Base-by-base conservation (phyloP, 1,284 basidiomycete species). In the Naganishia cerealis region DNA sequence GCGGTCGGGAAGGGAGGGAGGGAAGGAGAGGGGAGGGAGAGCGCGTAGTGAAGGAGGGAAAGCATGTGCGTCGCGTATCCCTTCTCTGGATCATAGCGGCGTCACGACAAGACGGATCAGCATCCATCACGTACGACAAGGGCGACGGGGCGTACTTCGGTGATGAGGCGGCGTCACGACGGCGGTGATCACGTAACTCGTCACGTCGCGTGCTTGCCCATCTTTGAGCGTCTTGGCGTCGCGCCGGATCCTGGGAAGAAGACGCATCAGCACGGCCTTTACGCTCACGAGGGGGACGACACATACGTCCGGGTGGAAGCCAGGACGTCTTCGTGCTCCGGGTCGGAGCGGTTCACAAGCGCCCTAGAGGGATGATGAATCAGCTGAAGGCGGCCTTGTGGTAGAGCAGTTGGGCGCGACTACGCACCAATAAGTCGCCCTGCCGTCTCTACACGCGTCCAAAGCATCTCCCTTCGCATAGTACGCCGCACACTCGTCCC, bases 31-130 rank as follows among this genome's bases (percentile, higher is more conserved):
- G 56, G 67, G 15, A 50, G n/a, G 26, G 58, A 56, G 39, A 69
- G 21, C 21, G 56, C 38, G 39, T 69, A 66, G 33, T 69, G 67
- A 5, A 69, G 38, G 21, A 59, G 53, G 18, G 61, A 57, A 21
- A 69, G 46, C 29, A 69, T 43, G 24, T 56, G 67, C 2, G 39
- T 57, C 8, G 61, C 67, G 63, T 69, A 69, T 52, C 67, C 67
- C 29, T 58, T 63, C 16, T 57, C 67, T 67, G 52, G 8, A 9
- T 33, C 29, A 33, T 10, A 1, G 7, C 9, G 15, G 10, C 33
- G 26, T 9, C 26, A 38, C 18, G 2, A n/a, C 18, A 26, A n/a
- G 24, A 8, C 15, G 50, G 8, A n/a, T 24, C 7, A 18, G 39
- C 8, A 42, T 29, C 24, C 16, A 6, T 12, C 10, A n/a, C 0